A percentile compares a stretch with the other conserved stretches of the same genome.
Evolutionary conservation across 306 rosid species (phyloP).

Genomic region (Rosa chinensis): DNA sequence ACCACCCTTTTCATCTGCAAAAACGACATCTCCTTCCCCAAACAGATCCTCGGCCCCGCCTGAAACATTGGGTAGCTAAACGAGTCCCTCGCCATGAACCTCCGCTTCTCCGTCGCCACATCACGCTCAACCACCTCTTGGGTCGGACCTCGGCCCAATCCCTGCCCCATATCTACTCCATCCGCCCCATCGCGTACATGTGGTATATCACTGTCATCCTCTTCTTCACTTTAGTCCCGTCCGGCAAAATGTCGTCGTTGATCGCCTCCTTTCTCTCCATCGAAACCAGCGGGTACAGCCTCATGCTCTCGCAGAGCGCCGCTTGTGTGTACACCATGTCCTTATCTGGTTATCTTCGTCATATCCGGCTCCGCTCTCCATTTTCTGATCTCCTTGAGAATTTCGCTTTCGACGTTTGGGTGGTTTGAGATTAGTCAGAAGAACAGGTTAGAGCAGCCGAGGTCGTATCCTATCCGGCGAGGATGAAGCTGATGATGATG

Average conservation of each 20-base stretch:
- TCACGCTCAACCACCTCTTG: slow-evolving; percentile 57
- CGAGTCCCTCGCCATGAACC: slow-evolving; percentile 48
- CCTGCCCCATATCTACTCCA: slow-evolving; percentile 54
- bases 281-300: slow-evolving; percentile 64
- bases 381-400: slow-evolving; percentile 35
- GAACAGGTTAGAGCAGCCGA: slow-evolving; percentile 58
- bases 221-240: slow-evolving; percentile 58
- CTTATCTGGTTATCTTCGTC: slow-evolving; percentile 53
- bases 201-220: slow-evolving; percentile 55
- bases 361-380: slow-evolving; percentile 15
- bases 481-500: slow-evolving; percentile 55
- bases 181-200: slow-evolving; percentile 60
- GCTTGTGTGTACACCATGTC: slow-evolving; percentile 68
- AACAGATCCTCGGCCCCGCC: slow-evolving; percentile 74
- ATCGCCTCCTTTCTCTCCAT: slow-evolving; percentile 35
- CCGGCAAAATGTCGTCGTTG: slow-evolving; percentile 53
- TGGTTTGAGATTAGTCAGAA: slow-evolving; percentile 54
- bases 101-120: slow-evolving; percentile 33
- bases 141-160: slow-evolving; percentile 64
- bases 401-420: slow-evolving; percentile 38
- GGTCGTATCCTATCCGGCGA: slow-evolving; percentile 67
- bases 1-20: slow-evolving; percentile 77
- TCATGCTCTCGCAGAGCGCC: slow-evolving; percentile 67
- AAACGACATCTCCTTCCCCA: slow-evolving; percentile 84
- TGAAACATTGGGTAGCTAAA: slow-evolving; percentile 66